Evolutionary conservation across 176 grass and related monocot species (phyloP), one percentile per base, ranked within the genome.

Genomic region (Raddia guianensis): DNA sequence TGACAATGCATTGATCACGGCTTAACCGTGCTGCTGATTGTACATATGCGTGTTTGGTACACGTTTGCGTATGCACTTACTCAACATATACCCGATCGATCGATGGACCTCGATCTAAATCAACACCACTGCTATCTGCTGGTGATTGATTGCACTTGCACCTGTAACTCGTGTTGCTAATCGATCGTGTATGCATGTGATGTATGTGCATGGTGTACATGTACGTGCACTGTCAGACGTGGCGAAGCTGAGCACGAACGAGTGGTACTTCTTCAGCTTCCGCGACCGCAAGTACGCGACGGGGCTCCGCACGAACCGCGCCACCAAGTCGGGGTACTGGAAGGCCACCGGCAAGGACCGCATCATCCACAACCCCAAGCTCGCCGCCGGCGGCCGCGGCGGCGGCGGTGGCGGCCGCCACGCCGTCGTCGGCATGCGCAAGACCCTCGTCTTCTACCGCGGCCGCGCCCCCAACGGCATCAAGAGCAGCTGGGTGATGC

Each of bases 181-280:
- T 34, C 7, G 34, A 40, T 40, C 37, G 37, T 40, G 37, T 40
- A 40, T 58, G 35, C 4, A 20, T 10, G 9, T 37, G 13, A n/a
- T 7, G 2, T 72, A 47, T 47, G 8, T 49, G 1, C 19, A 56
- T 68, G 64, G n/a, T 54, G 21, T 3, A 15, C 44, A 40, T 40
- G 6, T 49, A n/a, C 16, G 12, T 51, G 27, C 27, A 27, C 27
- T 27, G 27, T 0, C 27, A 95, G 93, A 95, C 9, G 90, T 85
- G 42, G 93, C 93, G 12, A 95, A 81, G 78, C 90, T 95, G 51
- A 90, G 70, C 79, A 86, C 84, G 63, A 86, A 92, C 80, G 93
- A 97, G 62, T 97, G 93, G 93, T 97, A 91, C 27, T 97, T 97
- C 88, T 97, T 91, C 91, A 97, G 91, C 90, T 88, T 93, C 73